Evolutionary conservation across 2,329 filamentous ascomycete genomes (phyloP), one percentile per base, ranked within the genome.

Genomic region (Cadophora luteo-olivacea): DNA sequence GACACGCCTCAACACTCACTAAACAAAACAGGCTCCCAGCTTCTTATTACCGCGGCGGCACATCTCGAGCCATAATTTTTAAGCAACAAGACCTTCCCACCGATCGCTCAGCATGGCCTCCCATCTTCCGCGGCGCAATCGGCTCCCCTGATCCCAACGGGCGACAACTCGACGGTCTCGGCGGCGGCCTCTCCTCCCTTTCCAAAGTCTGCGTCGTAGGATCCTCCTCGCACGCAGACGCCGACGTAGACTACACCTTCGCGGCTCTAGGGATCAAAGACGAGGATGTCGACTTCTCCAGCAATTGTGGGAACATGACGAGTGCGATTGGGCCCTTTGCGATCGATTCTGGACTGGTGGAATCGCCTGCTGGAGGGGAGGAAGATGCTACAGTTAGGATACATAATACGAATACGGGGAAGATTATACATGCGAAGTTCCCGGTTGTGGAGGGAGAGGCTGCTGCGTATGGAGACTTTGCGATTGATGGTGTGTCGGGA

Each of bases 301-400:
- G 90, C 29, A 93, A 92, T 73, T 93, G 91, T 76, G 91, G 91
- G n/a, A 93, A 93, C 77, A 91, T 93, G 89, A 87, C 83, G 6
- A 84, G 86, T 51, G 84, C 87, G 0, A 84, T 93, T 57, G 91
- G 90, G 0, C 90, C 91, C 0, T 89, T 87, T 75, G 88, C 87
- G 2, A 81, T 89, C 14, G 85, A 91, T 73, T 78, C 83, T 29
- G 82, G 84, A 2, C 70, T 90, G 1, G 79, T 87, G 9, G 68
- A 75, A 3, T 16, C 55, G 52, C 12, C 36, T 19, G 52, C 24
- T 19, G 74, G 36, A 1, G 66, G 51, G 4, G 70, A 76, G 19
- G 73, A 72, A 2, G 75, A 78, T 24, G 80, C 82, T 2, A 85
- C 81, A 0, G 84, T 93, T 14, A 81, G 85, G 65, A 87, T 93